These are phyloP conservation scores for Tuber microsphaerosporum DNA, from an alignment of 495 filamentous ascomycete species.

Conservation along the genomic window DNA sequence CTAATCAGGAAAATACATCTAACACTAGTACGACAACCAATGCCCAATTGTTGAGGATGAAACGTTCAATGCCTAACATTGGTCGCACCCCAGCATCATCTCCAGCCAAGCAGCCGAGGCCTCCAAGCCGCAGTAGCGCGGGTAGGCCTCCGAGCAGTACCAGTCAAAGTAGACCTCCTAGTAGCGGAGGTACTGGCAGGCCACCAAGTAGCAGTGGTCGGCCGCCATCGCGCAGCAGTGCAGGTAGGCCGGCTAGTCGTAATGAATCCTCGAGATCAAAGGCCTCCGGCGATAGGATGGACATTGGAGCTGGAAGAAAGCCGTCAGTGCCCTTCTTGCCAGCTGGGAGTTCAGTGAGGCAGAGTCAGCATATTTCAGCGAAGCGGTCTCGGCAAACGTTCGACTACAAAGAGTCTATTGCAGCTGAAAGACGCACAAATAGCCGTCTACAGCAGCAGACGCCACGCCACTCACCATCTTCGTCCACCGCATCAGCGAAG, in stretches of 20 bases:
- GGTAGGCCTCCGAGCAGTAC: constrained; percentile 38
- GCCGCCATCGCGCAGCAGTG: constrained; percentile 45
- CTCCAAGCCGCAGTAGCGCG: constrained; percentile 37
- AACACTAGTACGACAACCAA: constrained; percentile 55
- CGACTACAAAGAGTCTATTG: constrained; percentile 48
- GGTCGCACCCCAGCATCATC: constrained; percentile 43
- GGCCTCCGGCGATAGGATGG: constrained; percentile 59
- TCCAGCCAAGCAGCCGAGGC: constrained; percentile 40
- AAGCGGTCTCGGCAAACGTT: constrained; percentile 56
- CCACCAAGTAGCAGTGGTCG: constrained; percentile 42
- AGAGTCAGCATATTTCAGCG: constrained; percentile 70
- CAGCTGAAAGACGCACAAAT: constrained; percentile 54
- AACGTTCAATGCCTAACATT: constrained; percentile 81
- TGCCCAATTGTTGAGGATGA: constrained; percentile 69
- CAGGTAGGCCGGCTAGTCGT: constrained; percentile 38
- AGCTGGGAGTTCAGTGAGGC: constrained; percentile 61
- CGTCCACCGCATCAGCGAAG: constrained; percentile 52
- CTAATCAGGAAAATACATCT: constrained; percentile 34
- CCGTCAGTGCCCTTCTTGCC: constrained; percentile 68
- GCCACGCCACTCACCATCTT: constrained; percentile 50
- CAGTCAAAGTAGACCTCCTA: constrained; percentile 34
- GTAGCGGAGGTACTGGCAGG: constrained; percentile 31
- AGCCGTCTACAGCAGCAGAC: constrained; percentile 45
- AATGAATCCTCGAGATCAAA: constrained; percentile 59
- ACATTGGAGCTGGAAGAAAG: constrained; percentile 51